A percentile compares a stretch with the other conserved stretches of the same genome.
phyloP scores from a whole-genome alignment of 1,284 basidiomycete genomes.

The Cryptococcus sp. region DNA sequence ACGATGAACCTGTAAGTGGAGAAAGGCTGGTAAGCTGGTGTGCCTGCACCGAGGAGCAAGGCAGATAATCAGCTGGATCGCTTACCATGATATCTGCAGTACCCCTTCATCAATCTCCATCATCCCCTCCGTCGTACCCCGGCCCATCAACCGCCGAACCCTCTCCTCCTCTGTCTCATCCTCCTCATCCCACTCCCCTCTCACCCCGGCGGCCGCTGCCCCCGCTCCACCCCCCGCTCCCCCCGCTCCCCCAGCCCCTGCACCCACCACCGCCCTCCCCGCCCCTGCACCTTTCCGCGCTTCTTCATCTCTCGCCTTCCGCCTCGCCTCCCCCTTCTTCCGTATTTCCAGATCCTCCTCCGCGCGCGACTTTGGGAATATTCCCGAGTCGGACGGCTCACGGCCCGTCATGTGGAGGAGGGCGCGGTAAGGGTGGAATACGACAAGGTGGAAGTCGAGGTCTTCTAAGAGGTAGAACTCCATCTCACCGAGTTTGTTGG shows the following conservation, averaged over 20 bases:
- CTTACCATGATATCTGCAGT: slow-evolving; percentile 54
- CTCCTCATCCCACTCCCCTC: slow-evolving; percentile 7
- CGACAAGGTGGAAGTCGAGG: slow-evolving; percentile 86
- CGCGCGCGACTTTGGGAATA: slow-evolving; percentile 31
- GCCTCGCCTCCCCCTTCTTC: slow-evolving; percentile 26
- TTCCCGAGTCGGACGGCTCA: slow-evolving; percentile 47
- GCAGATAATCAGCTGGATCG: neutral
- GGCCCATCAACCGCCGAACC: slow-evolving; percentile 40
- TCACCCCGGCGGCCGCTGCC: neutral
- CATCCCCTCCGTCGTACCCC: slow-evolving; percentile 47
- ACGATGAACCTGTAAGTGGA: slow-evolving; percentile 74
- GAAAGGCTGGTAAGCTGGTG: neutral
- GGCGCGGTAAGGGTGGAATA: slow-evolving; percentile 92
- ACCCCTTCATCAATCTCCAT: slow-evolving; percentile 53
- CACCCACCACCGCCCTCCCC: neutral
- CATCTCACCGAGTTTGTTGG: slow-evolving; percentile 94
- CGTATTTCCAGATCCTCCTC: slow-evolving; percentile 44
- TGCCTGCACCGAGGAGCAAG: neutral
- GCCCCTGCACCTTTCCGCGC: slow-evolving; percentile 17
- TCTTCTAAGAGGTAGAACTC: slow-evolving; percentile 97
- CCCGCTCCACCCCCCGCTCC: slow-evolving; percentile 1
- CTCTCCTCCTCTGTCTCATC: slow-evolving; percentile 38
- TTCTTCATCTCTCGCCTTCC: slow-evolving; percentile 34
- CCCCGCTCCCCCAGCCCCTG: slow-evolving; percentile 4
- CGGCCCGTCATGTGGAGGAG: slow-evolving; percentile 68